Base-by-base conservation (phyloP, 2,329 filamentous ascomycete species). In the Venturia aucupariae region DNA sequence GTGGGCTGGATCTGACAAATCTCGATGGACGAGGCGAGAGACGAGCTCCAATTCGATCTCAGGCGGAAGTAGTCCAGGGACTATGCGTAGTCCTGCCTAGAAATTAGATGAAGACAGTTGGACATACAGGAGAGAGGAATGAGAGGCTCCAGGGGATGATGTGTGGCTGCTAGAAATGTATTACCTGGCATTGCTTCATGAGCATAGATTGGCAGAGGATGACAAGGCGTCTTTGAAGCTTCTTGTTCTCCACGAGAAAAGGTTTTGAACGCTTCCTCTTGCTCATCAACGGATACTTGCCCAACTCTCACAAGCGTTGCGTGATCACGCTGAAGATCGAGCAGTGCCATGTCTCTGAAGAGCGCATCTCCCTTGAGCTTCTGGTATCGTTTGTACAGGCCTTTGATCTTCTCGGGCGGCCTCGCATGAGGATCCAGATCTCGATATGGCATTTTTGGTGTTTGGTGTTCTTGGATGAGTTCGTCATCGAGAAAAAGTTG, bases 321-420 rank as follows among this genome's bases (percentile, higher is more conserved):
- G 48, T 74, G 69, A 27, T 73, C 54, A 61, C 65, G 71, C 27
- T 74, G 60, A 61, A 79, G 73, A 24, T 80, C 71, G 27, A 77
- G 68, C 66, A 88, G 70, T 70, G 71, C 68, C 71, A 67, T 19
- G 68, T 74, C 70, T 65, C 88, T 79, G 10, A 81, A 78, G 7
- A 80, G 74, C 67, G 86, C 81, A 4, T 75, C 51, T 17, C 61
- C 39, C 42, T 86, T 82, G 44, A 84, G 80, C 67, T 83, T 87
- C 30, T 88, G 85, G 69, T 88, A 90, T 51, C 77, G 78, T 74
- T 96, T 96, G 84, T 91, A 97, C 63, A 86, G 78, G 57, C 82
- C 78, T 67, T 87, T 86, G 68, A 97, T 80, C 61, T 80, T 75
- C 15, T 86, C 84, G 3, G 92, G 90, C 1, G 92, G 90, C 69